Conservation (phyloP, 1,284 basidiomycete species). For the Cutaneotrichosporon sp. region DNA sequence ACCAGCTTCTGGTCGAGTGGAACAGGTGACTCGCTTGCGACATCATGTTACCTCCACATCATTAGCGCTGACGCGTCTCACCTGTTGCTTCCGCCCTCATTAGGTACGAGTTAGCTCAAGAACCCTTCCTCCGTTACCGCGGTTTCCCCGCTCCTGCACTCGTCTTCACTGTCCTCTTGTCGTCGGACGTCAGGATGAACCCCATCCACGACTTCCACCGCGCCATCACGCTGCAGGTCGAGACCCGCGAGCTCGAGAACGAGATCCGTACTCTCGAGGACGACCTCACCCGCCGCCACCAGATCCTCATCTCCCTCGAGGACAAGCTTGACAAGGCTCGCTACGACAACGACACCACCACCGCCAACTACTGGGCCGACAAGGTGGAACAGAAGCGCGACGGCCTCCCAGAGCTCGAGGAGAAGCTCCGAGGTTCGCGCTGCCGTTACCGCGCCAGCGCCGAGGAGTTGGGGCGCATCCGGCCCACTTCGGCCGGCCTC, state of each 20-base stretch:
- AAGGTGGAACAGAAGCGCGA: constrained; percentile 42
- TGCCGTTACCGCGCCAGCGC: constrained; percentile 28
- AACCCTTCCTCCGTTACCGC: constrained; percentile 34
- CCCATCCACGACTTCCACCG: constrained; percentile 47
- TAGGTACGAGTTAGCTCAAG: constrained; percentile 49
- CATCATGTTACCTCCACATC: background rate
- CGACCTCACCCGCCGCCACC: constrained; percentile 34
- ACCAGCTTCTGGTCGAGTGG: background rate
- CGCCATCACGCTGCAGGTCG: constrained; percentile 33
- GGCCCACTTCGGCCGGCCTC: constrained; percentile 19
- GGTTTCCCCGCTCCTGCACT: constrained; percentile 44
- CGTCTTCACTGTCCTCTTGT: constrained; percentile 48
- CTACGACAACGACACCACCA: constrained; percentile 33
- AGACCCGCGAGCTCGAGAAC: constrained; percentile 30
- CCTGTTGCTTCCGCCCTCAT: constrained; percentile 10
- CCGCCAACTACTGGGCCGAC: constrained; percentile 42
- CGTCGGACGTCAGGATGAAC: constrained; percentile 48
- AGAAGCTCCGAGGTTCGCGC: constrained; percentile 26
- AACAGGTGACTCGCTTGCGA: constrained; percentile 1
- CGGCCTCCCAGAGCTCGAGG: constrained; percentile 31
- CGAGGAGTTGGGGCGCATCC: constrained; percentile 32
- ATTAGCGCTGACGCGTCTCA: constrained; percentile 21
- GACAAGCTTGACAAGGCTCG: constrained; percentile 34
- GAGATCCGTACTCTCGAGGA: constrained; percentile 34
- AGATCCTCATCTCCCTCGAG: constrained; percentile 42